Conservation (phyloP, 2,329 filamentous ascomycete genomes). For the Cercospora sp. region DNA sequence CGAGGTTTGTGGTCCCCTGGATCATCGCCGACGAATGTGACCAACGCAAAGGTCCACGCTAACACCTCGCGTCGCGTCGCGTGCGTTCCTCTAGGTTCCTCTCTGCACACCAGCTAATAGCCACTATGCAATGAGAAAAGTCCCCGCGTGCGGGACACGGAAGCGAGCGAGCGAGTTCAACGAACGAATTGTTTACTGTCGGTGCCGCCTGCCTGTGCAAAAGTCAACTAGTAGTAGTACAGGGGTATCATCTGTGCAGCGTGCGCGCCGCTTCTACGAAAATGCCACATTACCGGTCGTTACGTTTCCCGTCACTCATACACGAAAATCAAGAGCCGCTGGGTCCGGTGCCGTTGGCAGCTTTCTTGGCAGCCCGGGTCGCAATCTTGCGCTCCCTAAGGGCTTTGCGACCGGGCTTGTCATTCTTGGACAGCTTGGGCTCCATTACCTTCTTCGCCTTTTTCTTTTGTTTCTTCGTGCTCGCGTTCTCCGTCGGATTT, state of each 20-base stretch:
- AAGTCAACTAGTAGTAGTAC: conserved; percentile 7
- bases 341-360: background rate
- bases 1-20: too few relatives aligned
- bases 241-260: conserved; percentile 5
- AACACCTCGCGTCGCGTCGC: too few relatives aligned
- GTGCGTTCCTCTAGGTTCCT: background rate
- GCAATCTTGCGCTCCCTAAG: conserved; percentile 1
- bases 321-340: background rate
- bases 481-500: conserved; percentile 1
- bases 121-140: conserved; percentile 1
- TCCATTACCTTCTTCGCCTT: conserved; percentile 8
- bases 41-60: too few relatives aligned
- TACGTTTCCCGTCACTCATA: background rate
- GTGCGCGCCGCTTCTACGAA: background rate
- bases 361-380: background rate
- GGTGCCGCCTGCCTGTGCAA: background rate
- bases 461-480: conserved; percentile 9
- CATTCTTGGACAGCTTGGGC: background rate
- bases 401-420: background rate
- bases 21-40: too few relatives aligned
- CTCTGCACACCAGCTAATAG: background rate
- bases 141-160: background rate
- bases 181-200: background rate
- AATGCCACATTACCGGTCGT: conserved; percentile 5
- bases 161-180: background rate